A percentile compares a stretch with the other conserved stretches of the same genome.
Conservation (phyloP, 2,329 filamentous ascomycete species). For the Tolypocladium cylindrosporum region DNA sequence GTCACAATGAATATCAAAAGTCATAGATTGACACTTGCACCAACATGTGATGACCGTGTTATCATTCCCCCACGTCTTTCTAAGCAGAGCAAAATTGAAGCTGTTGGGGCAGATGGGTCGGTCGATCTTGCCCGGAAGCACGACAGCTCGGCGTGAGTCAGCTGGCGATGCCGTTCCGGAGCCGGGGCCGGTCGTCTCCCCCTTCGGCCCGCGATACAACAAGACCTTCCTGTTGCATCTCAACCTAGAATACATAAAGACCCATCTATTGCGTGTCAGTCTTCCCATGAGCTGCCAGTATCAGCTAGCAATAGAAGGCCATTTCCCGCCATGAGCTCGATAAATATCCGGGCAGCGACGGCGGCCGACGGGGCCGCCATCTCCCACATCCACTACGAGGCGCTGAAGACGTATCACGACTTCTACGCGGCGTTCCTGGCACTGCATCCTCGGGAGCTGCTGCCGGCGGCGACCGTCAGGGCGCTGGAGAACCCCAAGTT, state of each 20-base stretch:
- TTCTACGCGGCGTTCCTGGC: conserved; percentile 11
- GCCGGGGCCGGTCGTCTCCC: background rate
- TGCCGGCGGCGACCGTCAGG: conserved; percentile 1
- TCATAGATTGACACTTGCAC: background rate
- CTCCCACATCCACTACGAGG: conserved; percentile 7
- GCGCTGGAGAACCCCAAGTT: background rate
- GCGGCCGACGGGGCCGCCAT: conserved; percentile 6
- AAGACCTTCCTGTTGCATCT: background rate
- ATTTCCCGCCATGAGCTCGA: background rate
- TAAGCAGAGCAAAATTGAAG: background rate
- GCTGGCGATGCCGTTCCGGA: background rate
- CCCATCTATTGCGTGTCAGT: too few species aligned
- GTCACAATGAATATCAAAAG: background rate
- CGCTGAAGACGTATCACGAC: conserved; percentile 7
- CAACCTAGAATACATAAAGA: background rate
- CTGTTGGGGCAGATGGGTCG: background rate
- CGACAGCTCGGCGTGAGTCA: background rate
- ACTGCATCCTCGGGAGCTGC: conserved; percentile 5
- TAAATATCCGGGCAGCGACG: conserved; percentile 5
- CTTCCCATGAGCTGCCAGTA: background rate
- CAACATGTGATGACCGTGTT: background rate
- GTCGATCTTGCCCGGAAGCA: background rate
- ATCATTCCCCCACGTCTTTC: background rate
- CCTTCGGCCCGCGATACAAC: background rate
- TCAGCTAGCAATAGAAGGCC: background rate